Percentiles rank a stretch among this genome's conserved stretches.
phyloP scores from a whole-genome alignment of 129 eudicot genomes.

The Centrapalus pauciflorus region DNA sequence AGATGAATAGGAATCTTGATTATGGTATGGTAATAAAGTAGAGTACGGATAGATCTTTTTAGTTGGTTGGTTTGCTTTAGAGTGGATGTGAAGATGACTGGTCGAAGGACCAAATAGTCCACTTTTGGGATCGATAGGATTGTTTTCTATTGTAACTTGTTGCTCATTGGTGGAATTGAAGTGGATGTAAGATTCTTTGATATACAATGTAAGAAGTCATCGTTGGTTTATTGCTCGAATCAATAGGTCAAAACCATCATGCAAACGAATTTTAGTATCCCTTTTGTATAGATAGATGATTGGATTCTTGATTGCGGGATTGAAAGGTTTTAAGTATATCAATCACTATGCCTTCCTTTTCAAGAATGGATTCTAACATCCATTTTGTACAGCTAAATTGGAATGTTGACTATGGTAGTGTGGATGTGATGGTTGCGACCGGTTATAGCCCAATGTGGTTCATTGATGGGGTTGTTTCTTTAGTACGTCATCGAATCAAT shows the following conservation, averaged over 20 bases:
- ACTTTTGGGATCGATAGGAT: constrained; percentile 8
- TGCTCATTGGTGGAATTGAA: not conserved
- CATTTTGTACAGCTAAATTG: constrained; percentile 9
- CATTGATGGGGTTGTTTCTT: not conserved
- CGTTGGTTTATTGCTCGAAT: not conserved
- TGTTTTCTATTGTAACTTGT: not conserved
- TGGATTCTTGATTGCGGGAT: not conserved
- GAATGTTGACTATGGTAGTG: constrained; percentile 8
- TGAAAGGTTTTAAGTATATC: constrained; percentile 9
- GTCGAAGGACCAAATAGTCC: not conserved
- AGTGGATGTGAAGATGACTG: not conserved
- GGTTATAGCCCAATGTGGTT: not conserved
- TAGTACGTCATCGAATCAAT: no score
- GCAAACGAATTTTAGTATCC: not conserved
- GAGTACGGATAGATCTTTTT: not conserved
- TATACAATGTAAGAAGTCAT: not conserved
- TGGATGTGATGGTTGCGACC: not conserved
- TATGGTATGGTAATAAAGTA: constrained; percentile 1
- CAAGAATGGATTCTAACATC: constrained; percentile 16
- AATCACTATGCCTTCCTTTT: not conserved
- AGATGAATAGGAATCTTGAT: constrained; percentile 5
- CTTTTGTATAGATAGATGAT: not conserved
- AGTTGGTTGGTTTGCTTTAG: not conserved
- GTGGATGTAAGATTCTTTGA: not conserved
- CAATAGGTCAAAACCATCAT: not conserved